Evolutionary conservation across 495 filamentous ascomycete species (phyloP).

Genomic region (Annulohypoxylon stygium): DNA sequence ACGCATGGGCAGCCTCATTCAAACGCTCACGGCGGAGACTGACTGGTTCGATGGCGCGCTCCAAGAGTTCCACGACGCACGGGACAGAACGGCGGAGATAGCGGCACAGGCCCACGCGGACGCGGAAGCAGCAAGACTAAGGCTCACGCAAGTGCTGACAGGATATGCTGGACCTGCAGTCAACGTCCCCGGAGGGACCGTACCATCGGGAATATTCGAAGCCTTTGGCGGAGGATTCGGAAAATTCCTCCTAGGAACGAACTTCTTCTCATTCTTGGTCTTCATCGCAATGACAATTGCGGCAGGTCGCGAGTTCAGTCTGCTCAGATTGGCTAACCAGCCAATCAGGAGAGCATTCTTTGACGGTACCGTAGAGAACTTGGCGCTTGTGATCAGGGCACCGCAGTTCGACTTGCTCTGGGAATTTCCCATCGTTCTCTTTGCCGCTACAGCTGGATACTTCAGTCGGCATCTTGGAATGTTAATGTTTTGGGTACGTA

Average conservation of each 20-base stretch:
- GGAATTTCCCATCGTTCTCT: neutral
- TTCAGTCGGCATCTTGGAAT: no score
- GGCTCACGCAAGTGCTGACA: neutral
- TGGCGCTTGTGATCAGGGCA: constrained; percentile 4
- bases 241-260: neutral
- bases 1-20: constrained; percentile 20
- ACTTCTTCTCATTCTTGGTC: neutral
- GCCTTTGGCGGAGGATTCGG: neutral
- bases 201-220: neutral
- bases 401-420: constrained; percentile 32
- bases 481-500: no score
- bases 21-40: neutral
- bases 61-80: neutral
- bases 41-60: constrained; percentile 15
- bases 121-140: neutral
- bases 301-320: constrained; percentile 23
- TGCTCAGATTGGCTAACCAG: constrained; percentile 31
- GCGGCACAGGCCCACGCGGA: neutral
- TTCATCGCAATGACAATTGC: constrained; percentile 10
- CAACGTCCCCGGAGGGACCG: neutral
- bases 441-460: neutral
- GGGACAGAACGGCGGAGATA: neutral
- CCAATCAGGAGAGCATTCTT: constrained; percentile 26
- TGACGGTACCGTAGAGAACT: neutral
- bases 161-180: neutral